phyloP scores from a whole-genome alignment of 2,329 filamentous ascomycete species.

The Macrophomina pseudophaseolina region DNA sequence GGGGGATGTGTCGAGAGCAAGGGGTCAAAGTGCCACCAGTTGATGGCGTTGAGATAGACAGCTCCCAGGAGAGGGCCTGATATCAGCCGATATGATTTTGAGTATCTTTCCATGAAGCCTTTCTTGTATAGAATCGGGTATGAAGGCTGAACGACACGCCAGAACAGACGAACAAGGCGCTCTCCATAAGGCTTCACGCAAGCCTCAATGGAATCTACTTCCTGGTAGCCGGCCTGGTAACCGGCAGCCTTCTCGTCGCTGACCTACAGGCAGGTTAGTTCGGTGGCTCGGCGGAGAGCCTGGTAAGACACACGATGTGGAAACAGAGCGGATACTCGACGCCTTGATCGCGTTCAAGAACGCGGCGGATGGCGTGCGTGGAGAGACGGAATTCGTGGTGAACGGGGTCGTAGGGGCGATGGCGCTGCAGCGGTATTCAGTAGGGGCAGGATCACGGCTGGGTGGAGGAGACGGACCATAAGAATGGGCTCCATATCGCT shows the following conservation, averaged over 20 bases:
- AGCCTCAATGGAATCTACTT: slow-evolving; percentile 22
- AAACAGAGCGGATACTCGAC: slow-evolving; percentile 29
- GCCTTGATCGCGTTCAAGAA: slow-evolving; percentile 27
- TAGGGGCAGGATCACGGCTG: neutral
- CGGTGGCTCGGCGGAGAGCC: slow-evolving; percentile 4
- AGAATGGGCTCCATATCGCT: slow-evolving; percentile 31
- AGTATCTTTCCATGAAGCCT: slow-evolving; percentile 67
- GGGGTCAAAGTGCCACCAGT: slow-evolving; percentile 65
- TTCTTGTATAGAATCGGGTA: slow-evolving; percentile 66
- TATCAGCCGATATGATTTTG: slow-evolving; percentile 62
- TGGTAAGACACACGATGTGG: slow-evolving; percentile 27
- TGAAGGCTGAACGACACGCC: slow-evolving; percentile 65
- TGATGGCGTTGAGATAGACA: slow-evolving; percentile 66
- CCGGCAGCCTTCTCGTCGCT: slow-evolving; percentile 21
- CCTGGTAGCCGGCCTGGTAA: slow-evolving; percentile 10
- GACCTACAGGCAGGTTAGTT: slow-evolving; percentile 4
- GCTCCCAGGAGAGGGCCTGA: slow-evolving; percentile 64
- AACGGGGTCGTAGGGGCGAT: slow-evolving; percentile 27
- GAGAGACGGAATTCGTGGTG: slow-evolving; percentile 28
- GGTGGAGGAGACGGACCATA: slow-evolving; percentile 13
- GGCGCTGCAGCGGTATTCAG: slow-evolving; percentile 18
- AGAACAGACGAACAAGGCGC: slow-evolving; percentile 73
- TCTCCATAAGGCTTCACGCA: slow-evolving; percentile 20
- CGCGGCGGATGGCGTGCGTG: slow-evolving; percentile 30
- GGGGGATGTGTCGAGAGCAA: slow-evolving; percentile 49